These are phyloP conservation scores for Picea mariana DNA, from an alignment of 83 land plant species.

Conservation along the genomic window DNA sequence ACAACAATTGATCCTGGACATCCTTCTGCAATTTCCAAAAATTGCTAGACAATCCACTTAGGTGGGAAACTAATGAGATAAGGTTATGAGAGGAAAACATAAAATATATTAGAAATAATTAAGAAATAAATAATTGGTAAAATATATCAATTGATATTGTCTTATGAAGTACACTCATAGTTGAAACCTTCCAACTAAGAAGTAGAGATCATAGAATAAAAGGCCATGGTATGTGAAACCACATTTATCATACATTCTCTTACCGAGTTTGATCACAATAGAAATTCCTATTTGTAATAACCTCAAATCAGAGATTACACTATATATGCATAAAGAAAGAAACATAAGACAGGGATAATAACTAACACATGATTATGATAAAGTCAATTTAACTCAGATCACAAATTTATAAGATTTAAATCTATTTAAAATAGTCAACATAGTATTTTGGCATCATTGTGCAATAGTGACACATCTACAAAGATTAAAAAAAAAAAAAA, in stretches of 20 bases:
- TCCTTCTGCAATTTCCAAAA: constrained; percentile 44
- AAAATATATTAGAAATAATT: not conserved
- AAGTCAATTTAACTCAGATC: not conserved
- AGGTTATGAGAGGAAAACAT: not conserved
- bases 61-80: constrained; percentile 41
- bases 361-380: not conserved
- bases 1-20: constrained; percentile 44
- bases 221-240: constrained; percentile 53
- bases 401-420: constrained; percentile 11
- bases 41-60: constrained; percentile 37
- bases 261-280: constrained; percentile 39
- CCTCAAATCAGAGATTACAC: not conserved
- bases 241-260: constrained; percentile 39
- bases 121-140: not conserved
- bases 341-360: not conserved
- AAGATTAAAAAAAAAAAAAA: not conserved
- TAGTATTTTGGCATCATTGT: constrained; percentile 52
- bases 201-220: constrained; percentile 46
- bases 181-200: constrained; percentile 55
- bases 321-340: not conserved
- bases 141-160: not conserved
- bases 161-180: not conserved
- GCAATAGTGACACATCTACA: constrained; percentile 45
- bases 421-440: constrained; percentile 45
- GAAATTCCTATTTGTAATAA: constrained; percentile 38